Evolutionary conservation across 176 grass and related monocot genomes (phyloP), one percentile per base, ranked within the genome.

Genomic region (Alloteropsis semialata): DNA sequence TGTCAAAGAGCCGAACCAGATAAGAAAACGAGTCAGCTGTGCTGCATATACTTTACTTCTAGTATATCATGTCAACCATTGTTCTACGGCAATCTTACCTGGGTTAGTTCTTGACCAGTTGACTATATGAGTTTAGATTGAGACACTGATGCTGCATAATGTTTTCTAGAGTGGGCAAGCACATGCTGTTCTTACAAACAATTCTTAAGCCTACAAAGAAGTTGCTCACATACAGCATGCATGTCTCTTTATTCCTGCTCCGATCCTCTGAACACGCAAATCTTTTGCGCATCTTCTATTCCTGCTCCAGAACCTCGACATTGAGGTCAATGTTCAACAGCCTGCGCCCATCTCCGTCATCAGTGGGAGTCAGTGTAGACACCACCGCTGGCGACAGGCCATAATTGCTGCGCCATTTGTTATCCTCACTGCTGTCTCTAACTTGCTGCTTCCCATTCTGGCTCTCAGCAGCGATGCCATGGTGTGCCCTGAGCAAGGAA

Each of bases 291-390:
- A 11, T 51, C 58, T 73, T 75, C 87, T 89, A 85, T 9, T 85
- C 82, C 71, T 81, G 64, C 32, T 77, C 65, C 4, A 22, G 39
- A 65, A 65, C 78, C 22, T 65, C 17, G 21, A 32, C 65, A 77
- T 78, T 90, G 37, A 86, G 83, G 46, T 90, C 83, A 49, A 82
- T 57, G 72, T 70, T 59, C 33, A 70, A 28, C 5, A 11, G 55
- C 53, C 55, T 43, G 37, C 44, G 65, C 27, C 7, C 48, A 28
- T 46, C 29, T 24, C 61, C 69, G 5, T 81, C 61, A 0, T 27
- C 53, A 19, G 54, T 9, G 3, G 3, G 41, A 45, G 68, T 22
- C 14, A 38, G 37, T 12, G 55, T 13, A 27, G 34, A 0, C 8
- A 30, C 3, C 3, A 32, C 4, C 14, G 8, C 15, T 1, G 65